Percentiles rank a stretch among this genome's conserved stretches.
Evolutionary conservation across 2,329 filamentous ascomycete species (phyloP).

Genomic region (Pseudogymnoascus sp.): DNA sequence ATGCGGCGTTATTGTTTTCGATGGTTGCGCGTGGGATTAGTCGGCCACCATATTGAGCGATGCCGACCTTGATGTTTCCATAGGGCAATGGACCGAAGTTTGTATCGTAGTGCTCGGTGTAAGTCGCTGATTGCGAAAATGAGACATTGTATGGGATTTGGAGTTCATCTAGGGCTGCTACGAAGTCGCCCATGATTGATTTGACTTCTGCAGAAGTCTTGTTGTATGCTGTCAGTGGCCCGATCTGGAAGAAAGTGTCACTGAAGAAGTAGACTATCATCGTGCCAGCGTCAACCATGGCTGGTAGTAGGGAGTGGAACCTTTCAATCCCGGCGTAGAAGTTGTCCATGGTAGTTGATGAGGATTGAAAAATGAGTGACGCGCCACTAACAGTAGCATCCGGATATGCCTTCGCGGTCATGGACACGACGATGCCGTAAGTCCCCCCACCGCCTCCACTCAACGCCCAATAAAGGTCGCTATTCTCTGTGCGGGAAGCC

Average conservation of each 20-base stretch:
- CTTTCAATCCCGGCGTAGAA: slow-evolving; percentile 43
- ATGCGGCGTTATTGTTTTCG: slow-evolving; percentile 19
- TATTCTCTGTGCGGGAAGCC: slow-evolving; percentile 40
- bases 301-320: slow-evolving; percentile 39
- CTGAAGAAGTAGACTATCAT: slow-evolving; percentile 44
- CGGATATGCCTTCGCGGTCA: slow-evolving; percentile 46
- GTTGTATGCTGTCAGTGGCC: slow-evolving; percentile 41
- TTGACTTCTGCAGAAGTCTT: slow-evolving; percentile 37
- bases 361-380: slow-evolving; percentile 35
- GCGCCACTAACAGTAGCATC: slow-evolving; percentile 38
- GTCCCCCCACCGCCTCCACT: slow-evolving; percentile 52
- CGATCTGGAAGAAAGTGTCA: slow-evolving; percentile 39
- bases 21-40: slow-evolving; percentile 35
- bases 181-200: slow-evolving; percentile 40
- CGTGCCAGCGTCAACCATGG: slow-evolving; percentile 42
- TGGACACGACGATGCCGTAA: slow-evolving; percentile 48
- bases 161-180: slow-evolving; percentile 32
- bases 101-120: slow-evolving; percentile 26
- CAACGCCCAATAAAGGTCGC: slow-evolving; percentile 58
- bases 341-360: slow-evolving; percentile 29
- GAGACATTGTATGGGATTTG: slow-evolving; percentile 28
- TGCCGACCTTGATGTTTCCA: slow-evolving; percentile 22
- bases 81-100: slow-evolving; percentile 26
- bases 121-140: slow-evolving; percentile 20
- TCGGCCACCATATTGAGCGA: slow-evolving; percentile 36